Conservation (phyloP, 768 basidiomycete genomes). For the Kwoniella botswanensis region DNA sequence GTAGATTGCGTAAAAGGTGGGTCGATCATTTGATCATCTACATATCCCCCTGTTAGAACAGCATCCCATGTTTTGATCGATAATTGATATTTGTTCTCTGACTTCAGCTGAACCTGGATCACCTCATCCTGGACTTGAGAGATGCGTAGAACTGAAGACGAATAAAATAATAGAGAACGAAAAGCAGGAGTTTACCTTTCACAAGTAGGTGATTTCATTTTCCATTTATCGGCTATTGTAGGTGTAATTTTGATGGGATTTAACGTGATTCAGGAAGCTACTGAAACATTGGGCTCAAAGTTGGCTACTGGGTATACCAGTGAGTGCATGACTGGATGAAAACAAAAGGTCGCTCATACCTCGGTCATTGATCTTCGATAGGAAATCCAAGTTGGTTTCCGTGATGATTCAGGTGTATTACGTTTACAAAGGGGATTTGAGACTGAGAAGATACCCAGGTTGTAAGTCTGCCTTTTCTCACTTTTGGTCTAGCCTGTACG, state of each 20-base stretch:
- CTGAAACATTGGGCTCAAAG: constrained; percentile 60
- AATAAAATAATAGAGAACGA: constrained; percentile 54
- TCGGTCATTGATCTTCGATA: not conserved
- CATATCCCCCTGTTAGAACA: too few relatives aligned
- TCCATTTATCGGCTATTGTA: too few relatives aligned
- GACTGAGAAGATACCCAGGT: constrained; percentile 50
- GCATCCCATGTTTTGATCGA: too few relatives aligned
- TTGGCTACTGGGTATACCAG: constrained; percentile 57
- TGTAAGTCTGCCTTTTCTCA: constrained; percentile 33
- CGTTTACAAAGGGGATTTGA: constrained; percentile 42
- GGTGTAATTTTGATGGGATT: too few relatives aligned
- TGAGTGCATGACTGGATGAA: constrained; percentile 8
- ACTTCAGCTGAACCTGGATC: constrained; percentile 30
- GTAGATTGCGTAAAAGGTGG: constrained; percentile 57
- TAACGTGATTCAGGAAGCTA: constrained; percentile 44
- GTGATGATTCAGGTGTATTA: constrained; percentile 50
- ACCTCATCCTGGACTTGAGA: constrained; percentile 45
- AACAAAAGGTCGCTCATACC: not conserved
- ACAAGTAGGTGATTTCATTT: too few relatives aligned
- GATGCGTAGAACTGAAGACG: constrained; percentile 57
- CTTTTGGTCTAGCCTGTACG: too few relatives aligned
- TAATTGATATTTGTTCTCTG: not conserved
- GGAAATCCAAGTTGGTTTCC: constrained; percentile 56
- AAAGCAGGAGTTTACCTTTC: constrained; percentile 52
- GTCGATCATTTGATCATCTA: not conserved